Evolutionary conservation across 108 stramenopile species (phyloP), one percentile per base, ranked within the genome.

Genomic region (Licmophora abbreviata): DNA sequence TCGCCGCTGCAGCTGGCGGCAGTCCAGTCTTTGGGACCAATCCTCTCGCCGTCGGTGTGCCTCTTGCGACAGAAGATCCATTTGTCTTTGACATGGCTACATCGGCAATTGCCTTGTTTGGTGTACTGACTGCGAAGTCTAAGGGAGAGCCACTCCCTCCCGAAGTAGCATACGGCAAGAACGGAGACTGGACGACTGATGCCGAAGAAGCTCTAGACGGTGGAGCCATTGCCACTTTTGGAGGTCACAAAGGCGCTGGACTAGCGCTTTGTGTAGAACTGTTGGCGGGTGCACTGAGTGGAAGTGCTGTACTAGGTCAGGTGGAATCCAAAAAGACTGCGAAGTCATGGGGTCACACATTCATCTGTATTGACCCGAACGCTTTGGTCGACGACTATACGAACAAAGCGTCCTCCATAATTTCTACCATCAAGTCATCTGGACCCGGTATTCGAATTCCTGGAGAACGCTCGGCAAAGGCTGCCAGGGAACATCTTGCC

Each of bases 361-460:
- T 61, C 22, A 53, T 76, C 12, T 58, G 71, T 18, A 56, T 68
- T 10, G 50, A 71, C 51, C 71, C 75, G 26, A 32, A 69, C 23
- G 66, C 65, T 26, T 27, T 60, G 20, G 65, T 70, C 24, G 71
- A 71, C n/a, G 67, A 76, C 52, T 65, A 68, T 52, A 37, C 40
- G 42, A 6, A 1, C 23, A 64, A 64, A 48, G 21, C 45, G 11
- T 24, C 52, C 17, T 48, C 63, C 5, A 32, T 64, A 33, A 22
- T 57, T 6, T 2, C 1, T 3, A 27, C 63, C 1, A 56, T 64
- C 12, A 57, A 64, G 35, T 56, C 30, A 11, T 48, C 63, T 7
- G 63, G 63, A 29, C 26, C 12, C 14, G 4, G 43, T 28, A 46
- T 58, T 30, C 45, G 63, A 1, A 58, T 64, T 37, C 63, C 63